phyloP scores from a whole-genome alignment of 83 land plant genomes.

The Larix sibirica region DNA sequence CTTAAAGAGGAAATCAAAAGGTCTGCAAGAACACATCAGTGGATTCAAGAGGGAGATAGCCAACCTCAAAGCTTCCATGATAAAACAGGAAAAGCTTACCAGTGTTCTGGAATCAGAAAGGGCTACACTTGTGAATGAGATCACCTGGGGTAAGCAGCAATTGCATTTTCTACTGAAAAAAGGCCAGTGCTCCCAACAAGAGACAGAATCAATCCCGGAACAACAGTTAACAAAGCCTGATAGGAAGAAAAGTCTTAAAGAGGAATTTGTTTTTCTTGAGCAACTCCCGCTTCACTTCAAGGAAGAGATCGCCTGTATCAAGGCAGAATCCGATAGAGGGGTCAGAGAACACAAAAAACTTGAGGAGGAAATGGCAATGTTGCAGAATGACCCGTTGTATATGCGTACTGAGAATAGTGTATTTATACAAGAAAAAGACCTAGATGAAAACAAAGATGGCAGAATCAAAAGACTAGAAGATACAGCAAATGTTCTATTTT shows the following conservation, averaged over 20 bases:
- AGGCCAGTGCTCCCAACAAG: background rate
- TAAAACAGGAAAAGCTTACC: slow-evolving; percentile 2
- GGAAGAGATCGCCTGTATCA: background rate
- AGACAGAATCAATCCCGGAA: background rate
- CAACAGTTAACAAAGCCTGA: too few relatives aligned
- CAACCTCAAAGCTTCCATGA: background rate
- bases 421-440: background rate
- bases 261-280: background rate
- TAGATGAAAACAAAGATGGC: background rate
- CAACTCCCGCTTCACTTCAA: background rate
- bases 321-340: background rate
- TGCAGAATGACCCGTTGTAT: background rate
- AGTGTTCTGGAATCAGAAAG: background rate
- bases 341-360: background rate
- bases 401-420: background rate
- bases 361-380: background rate
- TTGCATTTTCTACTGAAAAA: background rate
- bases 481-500: background rate
- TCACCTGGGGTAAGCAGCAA: slow-evolving; percentile 2
- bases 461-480: background rate
- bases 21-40: slow-evolving; percentile 29
- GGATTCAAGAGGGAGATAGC: slow-evolving; percentile 11
- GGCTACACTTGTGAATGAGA: background rate
- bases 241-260: background rate
- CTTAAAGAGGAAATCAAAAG: slow-evolving; percentile 41